Percentiles rank a stretch among this genome's conserved stretches.
Evolutionary conservation across 495 filamentous ascomycete species (phyloP).

Genomic region (Xylaria bambusicola): DNA sequence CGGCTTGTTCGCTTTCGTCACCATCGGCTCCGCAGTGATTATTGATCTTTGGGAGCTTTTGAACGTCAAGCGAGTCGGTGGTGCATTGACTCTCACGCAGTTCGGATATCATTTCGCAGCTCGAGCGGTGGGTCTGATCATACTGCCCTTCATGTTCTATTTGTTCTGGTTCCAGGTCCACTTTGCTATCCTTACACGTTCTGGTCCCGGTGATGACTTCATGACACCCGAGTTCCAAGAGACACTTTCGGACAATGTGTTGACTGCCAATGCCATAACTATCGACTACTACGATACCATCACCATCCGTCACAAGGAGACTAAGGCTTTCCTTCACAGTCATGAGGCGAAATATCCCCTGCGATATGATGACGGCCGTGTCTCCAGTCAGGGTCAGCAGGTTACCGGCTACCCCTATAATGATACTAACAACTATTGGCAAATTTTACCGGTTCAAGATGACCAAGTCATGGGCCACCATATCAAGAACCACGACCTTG

Average conservation of each 20-base stretch:
- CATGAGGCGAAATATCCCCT: slow-evolving; percentile 87
- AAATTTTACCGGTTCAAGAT: slow-evolving; percentile 73
- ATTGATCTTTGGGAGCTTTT: slow-evolving; percentile 96
- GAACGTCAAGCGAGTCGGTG: slow-evolving; percentile 78
- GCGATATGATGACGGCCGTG: slow-evolving; percentile 94
- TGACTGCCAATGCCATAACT: slow-evolving; percentile 80
- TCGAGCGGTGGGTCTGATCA: slow-evolving; percentile 76
- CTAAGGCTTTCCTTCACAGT: slow-evolving; percentile 92
- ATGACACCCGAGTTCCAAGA: slow-evolving; percentile 99
- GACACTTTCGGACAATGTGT: slow-evolving; percentile 89
- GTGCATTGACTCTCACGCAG: slow-evolving; percentile 71
- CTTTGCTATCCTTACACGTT: slow-evolving; percentile 83
- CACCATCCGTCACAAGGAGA: slow-evolving; percentile 92
- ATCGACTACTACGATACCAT: slow-evolving; percentile 91
- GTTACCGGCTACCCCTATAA: slow-evolving; percentile 98
- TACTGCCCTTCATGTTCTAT: slow-evolving; percentile 95
- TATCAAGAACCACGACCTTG: slow-evolving; percentile 82
- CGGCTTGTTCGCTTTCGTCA: slow-evolving; percentile 94
- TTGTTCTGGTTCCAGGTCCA: slow-evolving; percentile 99
- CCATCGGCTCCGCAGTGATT: slow-evolving; percentile 88
- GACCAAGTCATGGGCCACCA: slow-evolving; percentile 56
- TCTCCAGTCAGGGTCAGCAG: slow-evolving; percentile 97
- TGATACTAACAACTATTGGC: slow-evolving; percentile 98
- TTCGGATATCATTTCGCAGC: slow-evolving; percentile 91
- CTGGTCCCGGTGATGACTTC: slow-evolving; percentile 96